Conservation (phyloP, 164 flowering plant species). For the Paratinospora sagittata region DNA sequence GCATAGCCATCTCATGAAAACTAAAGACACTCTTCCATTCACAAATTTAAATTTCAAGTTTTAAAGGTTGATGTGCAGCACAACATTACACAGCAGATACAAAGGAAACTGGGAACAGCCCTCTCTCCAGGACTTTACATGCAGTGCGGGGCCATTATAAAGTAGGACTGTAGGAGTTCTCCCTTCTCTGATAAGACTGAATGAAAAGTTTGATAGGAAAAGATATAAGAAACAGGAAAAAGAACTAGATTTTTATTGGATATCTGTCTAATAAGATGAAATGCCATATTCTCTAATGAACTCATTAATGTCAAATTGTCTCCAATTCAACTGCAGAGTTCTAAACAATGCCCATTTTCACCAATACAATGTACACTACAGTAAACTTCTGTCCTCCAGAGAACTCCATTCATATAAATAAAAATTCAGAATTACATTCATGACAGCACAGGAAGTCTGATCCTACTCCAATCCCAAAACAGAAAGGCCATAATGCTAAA, state of each 20-base stretch:
- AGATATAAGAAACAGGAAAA: not conserved
- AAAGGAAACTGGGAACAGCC: not conserved
- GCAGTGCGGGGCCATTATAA: not conserved
- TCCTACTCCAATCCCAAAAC: not conserved
- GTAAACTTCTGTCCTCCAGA: no score
- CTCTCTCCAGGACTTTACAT: not conserved
- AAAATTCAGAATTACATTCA: no score
- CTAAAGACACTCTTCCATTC: no score
- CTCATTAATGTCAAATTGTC: not conserved
- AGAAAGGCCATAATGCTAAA: not conserved
- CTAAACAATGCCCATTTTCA: not conserved
- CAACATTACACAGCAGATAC: not conserved
- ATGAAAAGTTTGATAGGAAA: not conserved
- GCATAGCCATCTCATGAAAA: no score
- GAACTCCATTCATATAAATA: no score
- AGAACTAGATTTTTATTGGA: not conserved
- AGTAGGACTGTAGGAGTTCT: not conserved
- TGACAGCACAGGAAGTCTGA: no score
- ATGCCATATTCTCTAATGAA: not conserved
- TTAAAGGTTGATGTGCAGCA: not conserved
- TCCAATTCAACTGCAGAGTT: not conserved
- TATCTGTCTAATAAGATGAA: not conserved
- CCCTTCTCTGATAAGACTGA: not conserved
- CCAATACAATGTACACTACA: no score
- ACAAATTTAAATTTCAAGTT: not conserved